phyloP scores from a whole-genome alignment of 257 asterid species.

The Solanum pinnatisectum region DNA sequence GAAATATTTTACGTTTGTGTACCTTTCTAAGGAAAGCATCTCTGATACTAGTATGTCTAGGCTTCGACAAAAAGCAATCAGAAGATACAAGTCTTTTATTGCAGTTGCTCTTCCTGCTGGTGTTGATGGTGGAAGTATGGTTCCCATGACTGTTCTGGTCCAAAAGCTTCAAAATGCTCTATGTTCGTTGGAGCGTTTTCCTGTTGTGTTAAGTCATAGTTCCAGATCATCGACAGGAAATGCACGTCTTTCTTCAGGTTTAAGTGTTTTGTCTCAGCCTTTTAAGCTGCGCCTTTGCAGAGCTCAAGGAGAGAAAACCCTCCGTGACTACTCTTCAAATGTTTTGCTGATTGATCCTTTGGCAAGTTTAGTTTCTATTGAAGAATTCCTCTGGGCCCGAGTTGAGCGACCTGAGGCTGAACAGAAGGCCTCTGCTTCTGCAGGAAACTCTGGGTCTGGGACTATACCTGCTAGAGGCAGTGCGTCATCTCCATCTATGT shows the following conservation, averaged over 20 bases:
- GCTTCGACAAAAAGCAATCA: conserved; percentile 74
- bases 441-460: conserved; percentile 55
- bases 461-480: conserved; percentile 35
- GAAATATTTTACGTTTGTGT: conserved; percentile 77
- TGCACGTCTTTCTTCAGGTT: conserved; percentile 91
- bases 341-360: conserved; percentile 86
- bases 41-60: conserved; percentile 58
- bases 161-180: conserved; percentile 93
- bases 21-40: conserved; percentile 57
- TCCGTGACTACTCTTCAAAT: conserved; percentile 93
- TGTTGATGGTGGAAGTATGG: conserved; percentile 25
- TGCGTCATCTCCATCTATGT: conserved; percentile 31
- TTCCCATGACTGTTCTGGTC: conserved; percentile 71
- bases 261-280: conserved; percentile 81
- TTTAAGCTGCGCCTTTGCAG: conserved; percentile 95
- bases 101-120: conserved; percentile 64
- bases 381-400: conserved; percentile 93
- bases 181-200: conserved; percentile 87
- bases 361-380: conserved; percentile 91
- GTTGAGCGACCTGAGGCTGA: conserved; percentile 64
- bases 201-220: conserved; percentile 84
- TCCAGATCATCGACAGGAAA: conserved; percentile 66
- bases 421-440: conserved; percentile 51
- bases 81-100: conserved; percentile 73
- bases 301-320: conserved; percentile 87